phyloP scores from a whole-genome alignment of 805 yeast species.

The Metschnikowia similis region DNA sequence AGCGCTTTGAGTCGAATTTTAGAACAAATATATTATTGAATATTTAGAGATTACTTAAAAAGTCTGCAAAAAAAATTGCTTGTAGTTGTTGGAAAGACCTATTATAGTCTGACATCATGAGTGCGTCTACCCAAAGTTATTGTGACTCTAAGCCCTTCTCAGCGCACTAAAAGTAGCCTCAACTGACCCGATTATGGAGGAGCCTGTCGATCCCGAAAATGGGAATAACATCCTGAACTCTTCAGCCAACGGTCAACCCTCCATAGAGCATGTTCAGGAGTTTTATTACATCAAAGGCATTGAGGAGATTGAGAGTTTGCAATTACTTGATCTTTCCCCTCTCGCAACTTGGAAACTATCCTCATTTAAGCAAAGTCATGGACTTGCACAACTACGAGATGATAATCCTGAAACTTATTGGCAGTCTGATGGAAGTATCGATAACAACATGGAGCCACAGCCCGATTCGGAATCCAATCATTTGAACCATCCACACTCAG shows the following conservation, averaged over 20 bases:
- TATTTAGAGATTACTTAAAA: background rate
- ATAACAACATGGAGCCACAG: slow-evolving; percentile 20
- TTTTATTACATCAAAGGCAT: slow-evolving; percentile 45
- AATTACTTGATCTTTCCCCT: slow-evolving; percentile 70
- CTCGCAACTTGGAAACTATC: slow-evolving; percentile 84
- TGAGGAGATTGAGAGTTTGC: slow-evolving; percentile 51
- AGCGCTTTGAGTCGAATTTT: background rate
- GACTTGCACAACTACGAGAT: slow-evolving; percentile 66
- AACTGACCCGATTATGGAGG: background rate
- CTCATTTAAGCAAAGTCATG: slow-evolving; percentile 67
- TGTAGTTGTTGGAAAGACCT: background rate
- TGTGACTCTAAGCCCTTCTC: background rate
- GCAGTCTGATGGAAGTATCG: slow-evolving; percentile 85
- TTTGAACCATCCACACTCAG: slow-evolving; percentile 69
- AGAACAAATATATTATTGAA: background rate
- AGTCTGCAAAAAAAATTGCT: background rate
- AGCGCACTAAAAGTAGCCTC: background rate
- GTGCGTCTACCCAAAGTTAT: background rate
- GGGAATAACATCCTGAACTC: background rate
- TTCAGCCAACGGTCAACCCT: slow-evolving; percentile 21
- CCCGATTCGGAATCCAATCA: slow-evolving; percentile 28
- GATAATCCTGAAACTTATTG: slow-evolving; percentile 72
- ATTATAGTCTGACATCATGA: background rate
- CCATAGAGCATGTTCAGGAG: slow-evolving; percentile 38
- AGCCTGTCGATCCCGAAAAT: background rate